These are phyloP conservation scores for Amanita rubescens DNA, from an alignment of 768 basidiomycete species.

Conservation along the genomic window DNA sequence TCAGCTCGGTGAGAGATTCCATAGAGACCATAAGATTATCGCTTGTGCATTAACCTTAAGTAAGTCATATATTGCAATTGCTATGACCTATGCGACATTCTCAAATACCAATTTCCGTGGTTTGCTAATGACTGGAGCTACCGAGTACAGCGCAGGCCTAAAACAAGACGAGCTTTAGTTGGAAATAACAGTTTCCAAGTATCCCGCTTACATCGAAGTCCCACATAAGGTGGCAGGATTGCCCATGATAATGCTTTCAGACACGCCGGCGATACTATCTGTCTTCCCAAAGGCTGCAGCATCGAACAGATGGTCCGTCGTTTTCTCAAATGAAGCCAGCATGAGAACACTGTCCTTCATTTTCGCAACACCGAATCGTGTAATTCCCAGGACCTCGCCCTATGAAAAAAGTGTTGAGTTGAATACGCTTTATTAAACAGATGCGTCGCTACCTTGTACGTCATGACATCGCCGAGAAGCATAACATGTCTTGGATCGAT, in stretches of 20 bases:
- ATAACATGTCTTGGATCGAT: slow-evolving; percentile 99
- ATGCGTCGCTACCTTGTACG: slow-evolving; percentile 66
- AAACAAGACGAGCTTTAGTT: neutral
- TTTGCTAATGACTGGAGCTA: slow-evolving; percentile 38
- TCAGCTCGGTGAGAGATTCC: slow-evolving; percentile 72
- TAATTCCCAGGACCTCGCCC: slow-evolving; percentile 98
- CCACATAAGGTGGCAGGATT: slow-evolving; percentile 92
- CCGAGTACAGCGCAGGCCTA: slow-evolving; percentile 45
- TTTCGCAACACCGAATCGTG: slow-evolving; percentile 97
- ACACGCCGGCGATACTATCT: slow-evolving; percentile 92
- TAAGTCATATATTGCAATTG: neutral
- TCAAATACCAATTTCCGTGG: slow-evolving; percentile 46
- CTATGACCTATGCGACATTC: slow-evolving; percentile 13
- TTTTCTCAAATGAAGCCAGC: slow-evolving; percentile 99
- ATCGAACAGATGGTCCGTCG: slow-evolving; percentile 98
- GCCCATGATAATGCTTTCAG: slow-evolving; percentile 99
- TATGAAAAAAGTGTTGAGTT: slow-evolving; percentile 20
- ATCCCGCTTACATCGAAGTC: slow-evolving; percentile 71
- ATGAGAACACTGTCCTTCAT: slow-evolving; percentile 99
- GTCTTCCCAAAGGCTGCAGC: slow-evolving; percentile 95
- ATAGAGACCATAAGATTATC: slow-evolving; percentile 76
- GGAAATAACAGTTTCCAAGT: neutral
- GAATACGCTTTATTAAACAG: neutral
- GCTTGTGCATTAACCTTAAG: slow-evolving; percentile 51
- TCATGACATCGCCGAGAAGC: slow-evolving; percentile 98